These are phyloP conservation scores for Clitopilus hobsonii DNA, from an alignment of 768 basidiomycete genomes.

Conservation along the genomic window DNA sequence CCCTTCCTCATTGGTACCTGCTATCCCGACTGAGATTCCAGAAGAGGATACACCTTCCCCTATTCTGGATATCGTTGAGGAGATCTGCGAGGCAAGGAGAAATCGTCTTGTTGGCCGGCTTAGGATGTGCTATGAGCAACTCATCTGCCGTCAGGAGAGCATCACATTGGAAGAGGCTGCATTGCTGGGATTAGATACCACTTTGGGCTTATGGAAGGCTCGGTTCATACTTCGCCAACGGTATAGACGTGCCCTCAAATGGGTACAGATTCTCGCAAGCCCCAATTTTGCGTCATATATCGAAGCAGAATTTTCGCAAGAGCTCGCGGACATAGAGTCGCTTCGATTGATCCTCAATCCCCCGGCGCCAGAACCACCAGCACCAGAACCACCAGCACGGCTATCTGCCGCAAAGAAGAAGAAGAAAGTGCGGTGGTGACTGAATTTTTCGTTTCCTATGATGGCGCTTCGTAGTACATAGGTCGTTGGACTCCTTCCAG, in stretches of 20 bases:
- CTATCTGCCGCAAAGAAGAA: too few species aligned
- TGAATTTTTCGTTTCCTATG: too few species aligned
- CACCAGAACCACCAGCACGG: too few species aligned
- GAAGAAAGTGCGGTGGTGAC: too few species aligned
- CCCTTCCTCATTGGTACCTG: neutral
- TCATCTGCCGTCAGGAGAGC: neutral
- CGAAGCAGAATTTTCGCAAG: neutral
- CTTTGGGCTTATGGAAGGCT: neutral
- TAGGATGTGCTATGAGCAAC: neutral
- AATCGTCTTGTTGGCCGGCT: constrained; percentile 2
- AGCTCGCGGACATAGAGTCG: too few species aligned
- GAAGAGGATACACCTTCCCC: neutral
- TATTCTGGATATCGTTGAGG: neutral
- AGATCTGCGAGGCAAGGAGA: constrained; percentile 1
- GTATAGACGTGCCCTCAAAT: neutral
- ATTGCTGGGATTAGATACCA: constrained; percentile 3
- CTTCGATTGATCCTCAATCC: too few species aligned
- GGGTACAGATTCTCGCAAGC: neutral
- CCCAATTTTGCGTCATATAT: neutral
- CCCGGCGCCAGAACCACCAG: too few species aligned
- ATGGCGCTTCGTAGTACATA: too few species aligned
- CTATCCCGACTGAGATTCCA: neutral
- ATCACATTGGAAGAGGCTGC: constrained; percentile 2
- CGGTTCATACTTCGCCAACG: neutral
- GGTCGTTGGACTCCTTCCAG: too few species aligned